Percentiles rank a stretch among this genome's conserved stretches.
These are phyloP conservation scores for Seiridium cupressi DNA, from an alignment of 2,329 filamentous ascomycete species.

Conservation along the genomic window DNA sequence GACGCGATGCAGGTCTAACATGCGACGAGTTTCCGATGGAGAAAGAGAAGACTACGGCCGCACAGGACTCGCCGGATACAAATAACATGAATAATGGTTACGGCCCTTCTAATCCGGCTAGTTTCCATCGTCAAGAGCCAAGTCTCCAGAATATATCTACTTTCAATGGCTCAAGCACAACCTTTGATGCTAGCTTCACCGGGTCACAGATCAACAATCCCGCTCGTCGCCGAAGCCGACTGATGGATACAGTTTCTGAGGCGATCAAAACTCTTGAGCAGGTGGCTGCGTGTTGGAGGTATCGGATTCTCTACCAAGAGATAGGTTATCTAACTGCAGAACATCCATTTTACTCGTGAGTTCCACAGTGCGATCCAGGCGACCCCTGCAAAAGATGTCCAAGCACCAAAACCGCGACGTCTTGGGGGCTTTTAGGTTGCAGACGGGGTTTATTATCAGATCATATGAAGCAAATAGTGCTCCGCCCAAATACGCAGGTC, in stretches of 20 bases:
- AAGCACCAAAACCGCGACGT: not conserved
- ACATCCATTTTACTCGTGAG: too few species aligned
- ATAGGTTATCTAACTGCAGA: too few species aligned
- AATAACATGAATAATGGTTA: not conserved
- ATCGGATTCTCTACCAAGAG: too few species aligned
- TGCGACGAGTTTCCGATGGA: not conserved
- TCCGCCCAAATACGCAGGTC: not conserved
- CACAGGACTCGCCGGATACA: not conserved
- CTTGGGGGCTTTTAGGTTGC: not conserved
- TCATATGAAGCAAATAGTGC: not conserved
- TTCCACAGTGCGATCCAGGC: not conserved
- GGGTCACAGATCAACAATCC: not conserved
- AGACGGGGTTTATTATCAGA: not conserved
- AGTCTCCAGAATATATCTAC: not conserved
- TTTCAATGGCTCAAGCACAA: not conserved
- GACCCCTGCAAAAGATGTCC: not conserved
- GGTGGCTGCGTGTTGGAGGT: not conserved
- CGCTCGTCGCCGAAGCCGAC: not conserved
- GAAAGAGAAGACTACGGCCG: too few species aligned
- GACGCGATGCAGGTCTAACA: not conserved
- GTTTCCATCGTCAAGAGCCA: not conserved
- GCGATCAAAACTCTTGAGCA: not conserved
- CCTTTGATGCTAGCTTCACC: not conserved
- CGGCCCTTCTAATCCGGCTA: not conserved
- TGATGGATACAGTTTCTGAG: not conserved